Evolutionary conservation across 192 early-diverging fungal species (phyloP).

Genomic region (Chytriomyces sp.): DNA sequence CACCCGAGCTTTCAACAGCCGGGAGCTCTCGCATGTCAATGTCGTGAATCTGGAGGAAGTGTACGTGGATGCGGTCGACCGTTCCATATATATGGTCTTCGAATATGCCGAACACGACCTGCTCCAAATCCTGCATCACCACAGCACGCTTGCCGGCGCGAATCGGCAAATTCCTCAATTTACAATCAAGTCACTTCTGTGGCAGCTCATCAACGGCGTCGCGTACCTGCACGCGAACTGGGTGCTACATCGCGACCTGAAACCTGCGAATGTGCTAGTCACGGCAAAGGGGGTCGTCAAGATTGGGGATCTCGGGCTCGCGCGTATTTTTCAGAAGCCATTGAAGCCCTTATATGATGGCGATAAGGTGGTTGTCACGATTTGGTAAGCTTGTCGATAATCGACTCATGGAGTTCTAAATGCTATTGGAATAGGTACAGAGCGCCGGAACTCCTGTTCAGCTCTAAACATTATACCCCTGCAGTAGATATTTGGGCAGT

Average conservation of each 20-base stretch:
- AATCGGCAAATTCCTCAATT: conserved; percentile 76
- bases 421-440: conserved; percentile 33
- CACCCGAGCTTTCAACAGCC: too few relatives aligned
- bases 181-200: conserved; percentile 57
- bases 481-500: conserved; percentile 89
- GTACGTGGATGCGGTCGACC: conserved; percentile 65
- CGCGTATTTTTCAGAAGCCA: conserved; percentile 49
- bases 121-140: conserved; percentile 89
- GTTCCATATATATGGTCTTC: conserved; percentile 95
- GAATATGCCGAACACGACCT: conserved; percentile 97
- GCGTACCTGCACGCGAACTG: conserved; percentile 59
- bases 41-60: conserved; percentile 87
- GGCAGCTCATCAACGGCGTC: conserved; percentile 56
- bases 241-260: conserved; percentile 54
- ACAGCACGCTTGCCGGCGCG: conserved; percentile 60
- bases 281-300: conserved; percentile 52
- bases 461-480: conserved; percentile 51
- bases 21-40: conserved; percentile 89
- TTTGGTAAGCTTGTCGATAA: conserved; percentile 49
- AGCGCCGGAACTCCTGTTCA: conserved; percentile 50
- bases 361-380: conserved; percentile 60
- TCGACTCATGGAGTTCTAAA: not conserved
- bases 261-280: conserved; percentile 56
- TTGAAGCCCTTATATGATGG: conserved; percentile 51
- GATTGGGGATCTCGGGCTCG: conserved; percentile 55